These are phyloP conservation scores for Aspergillus nomiae DNA, from an alignment of 2,329 filamentous ascomycete genomes.

Conservation along the genomic window DNA sequence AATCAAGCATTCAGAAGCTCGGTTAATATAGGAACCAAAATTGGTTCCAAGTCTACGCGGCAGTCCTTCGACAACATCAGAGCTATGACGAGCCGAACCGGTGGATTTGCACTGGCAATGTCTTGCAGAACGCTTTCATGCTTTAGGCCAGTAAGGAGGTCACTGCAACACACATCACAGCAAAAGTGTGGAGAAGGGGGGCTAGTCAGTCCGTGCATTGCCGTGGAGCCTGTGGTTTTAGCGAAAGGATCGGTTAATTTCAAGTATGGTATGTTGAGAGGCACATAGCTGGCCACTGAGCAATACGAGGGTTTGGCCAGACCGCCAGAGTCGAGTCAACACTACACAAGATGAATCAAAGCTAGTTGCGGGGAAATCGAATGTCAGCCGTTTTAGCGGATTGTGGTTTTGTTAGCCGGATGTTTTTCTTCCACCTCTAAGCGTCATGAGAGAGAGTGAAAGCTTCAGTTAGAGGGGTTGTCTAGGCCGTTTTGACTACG, in stretches of 20 bases:
- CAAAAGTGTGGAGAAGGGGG: not conserved
- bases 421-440: no score
- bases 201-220: not conserved
- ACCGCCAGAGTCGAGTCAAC: no score
- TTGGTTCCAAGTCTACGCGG: no score
- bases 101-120: not conserved
- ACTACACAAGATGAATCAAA: no score
- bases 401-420: no score
- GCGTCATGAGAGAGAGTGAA: no score
- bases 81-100: no score
- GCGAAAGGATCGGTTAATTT: not conserved
- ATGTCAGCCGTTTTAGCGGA: no score
- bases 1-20: no score
- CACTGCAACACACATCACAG: not conserved
- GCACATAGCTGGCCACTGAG: not conserved
- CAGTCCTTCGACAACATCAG: no score
- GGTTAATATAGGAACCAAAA: no score
- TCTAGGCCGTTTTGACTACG: not conserved
- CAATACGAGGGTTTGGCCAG: not conserved
- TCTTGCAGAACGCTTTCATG: not conserved
- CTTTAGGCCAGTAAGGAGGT: not conserved
- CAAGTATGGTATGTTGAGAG: not conserved
- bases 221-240: not conserved
- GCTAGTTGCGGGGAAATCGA: no score
- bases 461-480: not conserved